Evolutionary conservation across 164 flowering plant genomes (phyloP).

Genomic region (Nymphaea thermarum): DNA sequence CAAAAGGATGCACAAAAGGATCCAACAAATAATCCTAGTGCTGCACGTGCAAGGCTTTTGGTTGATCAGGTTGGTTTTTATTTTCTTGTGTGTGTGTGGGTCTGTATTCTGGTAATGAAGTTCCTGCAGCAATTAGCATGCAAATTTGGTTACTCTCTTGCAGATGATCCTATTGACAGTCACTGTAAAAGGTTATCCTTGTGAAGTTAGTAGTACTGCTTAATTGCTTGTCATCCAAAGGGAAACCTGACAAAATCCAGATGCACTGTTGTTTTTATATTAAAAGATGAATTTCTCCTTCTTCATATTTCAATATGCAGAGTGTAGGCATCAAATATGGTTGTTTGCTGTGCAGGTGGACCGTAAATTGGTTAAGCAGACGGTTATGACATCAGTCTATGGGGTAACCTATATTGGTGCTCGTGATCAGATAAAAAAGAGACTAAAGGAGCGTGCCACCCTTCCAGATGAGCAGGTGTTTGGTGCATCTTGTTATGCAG

Average conservation of each 20-base stretch:
- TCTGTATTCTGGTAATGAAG: no score
- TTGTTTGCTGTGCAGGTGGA: constrained; percentile 37
- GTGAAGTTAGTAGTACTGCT: no score
- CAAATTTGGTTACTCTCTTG: no score
- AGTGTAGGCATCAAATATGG: neutral
- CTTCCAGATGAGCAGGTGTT: constrained; percentile 52
- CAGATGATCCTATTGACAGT: no score
- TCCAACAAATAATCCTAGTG: constrained; percentile 48
- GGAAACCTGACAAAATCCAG: no score
- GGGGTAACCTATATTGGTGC: constrained; percentile 99
- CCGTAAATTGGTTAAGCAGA: constrained; percentile 94
- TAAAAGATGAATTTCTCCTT: no score
- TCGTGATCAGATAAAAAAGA: constrained; percentile 86
- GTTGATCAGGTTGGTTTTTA: constrained; percentile 49
- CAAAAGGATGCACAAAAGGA: constrained; percentile 64
- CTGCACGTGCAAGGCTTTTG: constrained; percentile 45
- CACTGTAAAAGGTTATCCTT: no score
- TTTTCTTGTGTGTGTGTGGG: no score
- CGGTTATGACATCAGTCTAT: constrained; percentile 99
- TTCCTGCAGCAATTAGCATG: no score
- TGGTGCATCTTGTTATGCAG: constrained; percentile 82
- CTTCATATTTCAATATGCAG: no score
- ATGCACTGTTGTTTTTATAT: no score
- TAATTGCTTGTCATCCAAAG: no score
- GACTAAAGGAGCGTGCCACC: constrained; percentile 65